A percentile compares a stretch with the other conserved stretches of the same genome.
These are phyloP conservation scores for Trichoderma koningiopsis DNA, from an alignment of 2,329 filamentous ascomycete genomes.

Conservation along the genomic window DNA sequence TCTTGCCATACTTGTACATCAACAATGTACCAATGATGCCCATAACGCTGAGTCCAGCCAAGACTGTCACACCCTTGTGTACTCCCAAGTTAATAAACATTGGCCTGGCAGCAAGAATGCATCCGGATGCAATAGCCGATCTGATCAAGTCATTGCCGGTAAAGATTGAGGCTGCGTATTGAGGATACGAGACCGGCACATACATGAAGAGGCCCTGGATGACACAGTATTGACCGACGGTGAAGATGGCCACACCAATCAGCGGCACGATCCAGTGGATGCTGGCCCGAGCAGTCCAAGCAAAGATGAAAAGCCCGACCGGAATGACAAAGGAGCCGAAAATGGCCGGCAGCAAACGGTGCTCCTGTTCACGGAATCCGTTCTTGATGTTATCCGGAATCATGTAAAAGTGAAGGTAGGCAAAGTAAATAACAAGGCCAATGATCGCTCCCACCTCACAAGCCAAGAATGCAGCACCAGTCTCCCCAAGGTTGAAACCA, in stretches of 20 bases:
- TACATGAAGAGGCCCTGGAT: constrained; percentile 13
- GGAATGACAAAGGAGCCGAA: constrained; percentile 1
- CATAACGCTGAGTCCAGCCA: not conserved
- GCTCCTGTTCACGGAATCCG: constrained; percentile 10
- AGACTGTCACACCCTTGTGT: not conserved
- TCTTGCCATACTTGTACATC: constrained; percentile 5
- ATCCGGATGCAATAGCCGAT: not conserved
- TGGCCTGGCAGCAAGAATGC: constrained; percentile 6
- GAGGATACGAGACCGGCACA: constrained; percentile 3
- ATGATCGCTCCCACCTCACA: constrained; percentile 4
- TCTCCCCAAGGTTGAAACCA: constrained; percentile 6
- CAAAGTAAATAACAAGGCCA: not conserved
- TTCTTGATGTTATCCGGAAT: not conserved
- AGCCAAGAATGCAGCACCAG: not conserved
- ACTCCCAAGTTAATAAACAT: constrained; percentile 1
- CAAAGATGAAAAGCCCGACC: constrained; percentile 4
- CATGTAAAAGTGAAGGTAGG: constrained; percentile 13
- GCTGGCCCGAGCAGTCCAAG: constrained; percentile 4
- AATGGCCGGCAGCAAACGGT: not conserved
- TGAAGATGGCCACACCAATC: not conserved
- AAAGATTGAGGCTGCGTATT: constrained; percentile 7
- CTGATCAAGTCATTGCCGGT: constrained; percentile 4
- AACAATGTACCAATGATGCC: not conserved
- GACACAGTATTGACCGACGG: not conserved
- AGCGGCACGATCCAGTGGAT: constrained; percentile 8